Evolutionary conservation across 176 grass and related monocot species (phyloP).

Genomic region (Paspalum vaginatum): DNA sequence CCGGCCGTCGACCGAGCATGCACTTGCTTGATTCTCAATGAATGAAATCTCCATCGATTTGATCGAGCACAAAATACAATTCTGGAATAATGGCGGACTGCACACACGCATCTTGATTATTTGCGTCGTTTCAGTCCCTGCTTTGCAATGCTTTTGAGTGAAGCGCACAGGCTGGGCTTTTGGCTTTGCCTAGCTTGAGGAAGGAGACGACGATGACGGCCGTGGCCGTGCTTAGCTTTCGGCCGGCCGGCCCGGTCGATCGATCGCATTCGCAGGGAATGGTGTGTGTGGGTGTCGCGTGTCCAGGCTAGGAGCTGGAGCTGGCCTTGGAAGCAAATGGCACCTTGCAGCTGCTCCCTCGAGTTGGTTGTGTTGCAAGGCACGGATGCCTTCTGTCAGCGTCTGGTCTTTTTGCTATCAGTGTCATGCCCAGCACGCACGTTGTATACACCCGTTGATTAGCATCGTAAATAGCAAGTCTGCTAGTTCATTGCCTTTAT

Average conservation of each 20-base stretch:
- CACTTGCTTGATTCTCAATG: neutral
- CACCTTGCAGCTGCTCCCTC: neutral
- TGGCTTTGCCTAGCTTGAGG: slow-evolving; percentile 5
- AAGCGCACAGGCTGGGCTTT: slow-evolving; percentile 9
- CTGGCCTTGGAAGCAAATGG: slow-evolving; percentile 22
- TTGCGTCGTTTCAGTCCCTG: neutral
- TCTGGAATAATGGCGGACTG: too few relatives aligned
- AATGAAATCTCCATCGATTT: neutral
- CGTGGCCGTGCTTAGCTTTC: slow-evolving; percentile 8
- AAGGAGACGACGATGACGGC: neutral
- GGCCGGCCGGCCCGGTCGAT: too few relatives aligned
- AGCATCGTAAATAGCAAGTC: too few relatives aligned
- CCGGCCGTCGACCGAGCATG: too few relatives aligned
- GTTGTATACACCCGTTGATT: too few relatives aligned
- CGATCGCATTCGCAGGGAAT: too few relatives aligned
- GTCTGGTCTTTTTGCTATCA: neutral
- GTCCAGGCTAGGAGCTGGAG: too few relatives aligned
- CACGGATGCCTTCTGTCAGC: slow-evolving; percentile 10
- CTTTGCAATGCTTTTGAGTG: slow-evolving; percentile 41
- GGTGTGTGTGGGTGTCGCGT: too few relatives aligned
- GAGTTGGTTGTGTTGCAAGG: slow-evolving; percentile 42
- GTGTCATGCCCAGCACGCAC: neutral
- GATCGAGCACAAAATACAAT: too few relatives aligned
- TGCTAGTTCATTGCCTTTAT: too few relatives aligned
- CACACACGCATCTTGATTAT: too few relatives aligned